These are phyloP conservation scores for Dioszegia hungarica DNA, from an alignment of 768 basidiomycete species.

Conservation along the genomic window DNA sequence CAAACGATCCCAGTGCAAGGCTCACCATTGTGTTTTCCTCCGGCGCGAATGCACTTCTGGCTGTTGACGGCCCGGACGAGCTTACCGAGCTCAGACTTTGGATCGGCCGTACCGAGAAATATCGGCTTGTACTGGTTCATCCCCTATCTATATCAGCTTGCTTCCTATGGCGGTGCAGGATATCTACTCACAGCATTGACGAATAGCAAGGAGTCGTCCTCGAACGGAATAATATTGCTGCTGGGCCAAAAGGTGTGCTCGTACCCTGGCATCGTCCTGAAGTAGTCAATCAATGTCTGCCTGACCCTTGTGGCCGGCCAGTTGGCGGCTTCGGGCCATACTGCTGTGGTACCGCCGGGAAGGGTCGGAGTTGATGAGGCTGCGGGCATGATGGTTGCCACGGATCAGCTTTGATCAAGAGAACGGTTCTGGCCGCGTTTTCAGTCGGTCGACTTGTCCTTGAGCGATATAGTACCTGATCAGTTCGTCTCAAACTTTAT, in stretches of 20 bases:
- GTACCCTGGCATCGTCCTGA: constrained; percentile 56
- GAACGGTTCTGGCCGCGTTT: no score
- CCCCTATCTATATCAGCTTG: constrained; percentile 25
- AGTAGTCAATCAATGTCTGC: constrained; percentile 86
- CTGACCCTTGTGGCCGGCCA: constrained; percentile 83
- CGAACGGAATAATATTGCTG: constrained; percentile 89
- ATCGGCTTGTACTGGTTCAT: constrained; percentile 84
- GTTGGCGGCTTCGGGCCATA: constrained; percentile 45
- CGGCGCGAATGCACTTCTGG: constrained; percentile 97
- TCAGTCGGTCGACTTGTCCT: no score
- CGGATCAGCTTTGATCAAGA: no score
- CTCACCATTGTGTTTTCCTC: constrained; percentile 95
- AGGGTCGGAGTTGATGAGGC: no score
- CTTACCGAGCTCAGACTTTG: constrained; percentile 82
- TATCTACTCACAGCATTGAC: constrained; percentile 94
- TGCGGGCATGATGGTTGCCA: no score
- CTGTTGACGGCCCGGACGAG: constrained; percentile 90
- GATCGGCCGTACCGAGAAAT: constrained; percentile 96
- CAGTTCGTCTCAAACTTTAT: no score
- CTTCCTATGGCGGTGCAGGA: no score
- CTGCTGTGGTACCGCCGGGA: no score
- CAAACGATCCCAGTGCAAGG: no score
- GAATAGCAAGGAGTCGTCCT: constrained; percentile 94
- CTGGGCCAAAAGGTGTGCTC: constrained; percentile 85
- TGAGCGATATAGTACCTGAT: no score